Evolutionary conservation across 441 rosid genomes (phyloP).

Genomic region (Populus hybrid): DNA sequence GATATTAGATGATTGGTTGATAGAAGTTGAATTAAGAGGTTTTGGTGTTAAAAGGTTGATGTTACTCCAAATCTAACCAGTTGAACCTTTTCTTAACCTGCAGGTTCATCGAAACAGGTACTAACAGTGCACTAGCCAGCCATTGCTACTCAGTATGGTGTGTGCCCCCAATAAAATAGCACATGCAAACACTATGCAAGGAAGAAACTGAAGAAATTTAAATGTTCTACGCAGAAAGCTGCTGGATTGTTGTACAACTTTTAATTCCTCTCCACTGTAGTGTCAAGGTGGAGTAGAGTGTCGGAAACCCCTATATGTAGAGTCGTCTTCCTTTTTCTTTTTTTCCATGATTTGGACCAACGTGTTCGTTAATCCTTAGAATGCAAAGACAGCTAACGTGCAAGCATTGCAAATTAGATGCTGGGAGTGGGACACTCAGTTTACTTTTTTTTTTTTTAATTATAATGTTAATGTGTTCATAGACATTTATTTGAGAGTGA

Average conservation of each 20-base stretch:
- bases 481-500: constrained; percentile 20
- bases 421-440: constrained; percentile 20
- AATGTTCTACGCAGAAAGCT: not conserved
- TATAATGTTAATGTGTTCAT: constrained; percentile 13
- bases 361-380: constrained; percentile 14
- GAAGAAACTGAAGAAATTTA: constrained; percentile 1
- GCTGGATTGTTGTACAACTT: not conserved
- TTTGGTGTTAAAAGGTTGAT: not conserved
- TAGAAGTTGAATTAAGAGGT: not conserved
- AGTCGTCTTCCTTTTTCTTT: constrained; percentile 5
- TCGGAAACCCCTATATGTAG: constrained; percentile 7
- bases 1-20: no score
- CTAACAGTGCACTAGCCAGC: constrained; percentile 12
- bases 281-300: not conserved
- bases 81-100: constrained; percentile 16
- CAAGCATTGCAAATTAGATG: constrained; percentile 1
- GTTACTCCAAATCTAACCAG: not conserved
- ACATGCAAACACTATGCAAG: not conserved
- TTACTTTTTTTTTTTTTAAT: constrained; percentile 1
- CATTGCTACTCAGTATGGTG: not conserved
- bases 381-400: constrained; percentile 11
- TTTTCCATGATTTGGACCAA: constrained; percentile 12
- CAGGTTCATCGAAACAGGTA: constrained; percentile 39
- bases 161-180: not conserved
- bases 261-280: constrained; percentile 1